These are phyloP conservation scores for Tritrichomonas musculus DNA, from an alignment of 208 protist genomes.

Conservation along the genomic window DNA sequence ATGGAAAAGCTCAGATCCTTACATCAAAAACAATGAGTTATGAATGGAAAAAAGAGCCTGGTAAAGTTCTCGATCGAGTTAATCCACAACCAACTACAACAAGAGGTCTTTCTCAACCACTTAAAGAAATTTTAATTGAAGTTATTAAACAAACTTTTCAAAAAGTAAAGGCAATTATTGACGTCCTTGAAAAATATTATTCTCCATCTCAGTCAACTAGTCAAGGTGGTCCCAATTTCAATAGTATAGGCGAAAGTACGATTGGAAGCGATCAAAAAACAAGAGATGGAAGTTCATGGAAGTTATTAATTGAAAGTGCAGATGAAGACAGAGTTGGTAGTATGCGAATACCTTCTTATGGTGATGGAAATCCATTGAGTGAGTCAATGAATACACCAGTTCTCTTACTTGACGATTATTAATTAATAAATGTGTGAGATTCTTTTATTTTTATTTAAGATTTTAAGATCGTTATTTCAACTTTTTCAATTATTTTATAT, in stretches of 20 bases:
- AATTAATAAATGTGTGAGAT: too few species aligned
- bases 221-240: too few species aligned
- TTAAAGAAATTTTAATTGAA: not conserved
- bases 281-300: not conserved
- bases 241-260: too few species aligned
- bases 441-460: too few species aligned
- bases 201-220: too few species aligned
- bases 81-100: not conserved
- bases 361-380: not conserved
- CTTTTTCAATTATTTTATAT: too few species aligned
- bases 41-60: not conserved
- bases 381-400: too few species aligned
- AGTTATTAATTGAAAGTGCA: not conserved
- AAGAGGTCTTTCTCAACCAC: not conserved
- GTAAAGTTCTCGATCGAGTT: not conserved
- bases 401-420: too few species aligned
- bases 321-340: not conserved
- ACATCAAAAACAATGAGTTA: not conserved
- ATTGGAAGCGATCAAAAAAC: too few species aligned
- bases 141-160: not conserved
- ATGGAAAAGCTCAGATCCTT: not conserved
- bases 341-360: not conserved
- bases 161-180: too few species aligned
- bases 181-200: too few species aligned
- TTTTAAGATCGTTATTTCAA: too few species aligned